phyloP scores from a whole-genome alignment of 2,329 filamentous ascomycete species.

The Colletotrichum plurivorum region DNA sequence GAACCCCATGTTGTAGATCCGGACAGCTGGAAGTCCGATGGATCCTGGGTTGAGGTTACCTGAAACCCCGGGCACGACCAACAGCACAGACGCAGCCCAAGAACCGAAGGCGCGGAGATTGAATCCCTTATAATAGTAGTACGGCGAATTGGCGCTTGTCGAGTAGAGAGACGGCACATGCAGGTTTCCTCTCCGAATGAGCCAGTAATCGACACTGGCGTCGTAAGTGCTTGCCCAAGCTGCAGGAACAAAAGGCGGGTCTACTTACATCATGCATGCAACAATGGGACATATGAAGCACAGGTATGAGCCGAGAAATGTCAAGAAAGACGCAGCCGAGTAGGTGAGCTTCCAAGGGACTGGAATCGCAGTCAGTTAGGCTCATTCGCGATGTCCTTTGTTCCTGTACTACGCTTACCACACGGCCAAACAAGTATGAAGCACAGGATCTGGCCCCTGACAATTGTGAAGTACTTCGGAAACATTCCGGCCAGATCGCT shows the following conservation, averaged over 20 bases:
- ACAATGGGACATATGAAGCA: constrained; percentile 7
- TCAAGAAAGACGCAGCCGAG: constrained; percentile 14
- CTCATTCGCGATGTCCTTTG: fast-evolving
- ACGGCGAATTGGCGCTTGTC: background rate
- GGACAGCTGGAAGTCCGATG: background rate
- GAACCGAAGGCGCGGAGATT: constrained; percentile 1
- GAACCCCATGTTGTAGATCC: constrained; percentile 24
- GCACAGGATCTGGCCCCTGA: constrained; percentile 22
- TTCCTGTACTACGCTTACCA: background rate
- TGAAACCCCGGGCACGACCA: background rate
- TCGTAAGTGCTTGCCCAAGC: background rate
- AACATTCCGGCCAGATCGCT: constrained; percentile 7
- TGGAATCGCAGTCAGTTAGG: background rate
- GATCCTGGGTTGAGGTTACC: constrained; percentile 5
- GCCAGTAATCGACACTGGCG: constrained; percentile 1
- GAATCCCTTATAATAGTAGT: background rate
- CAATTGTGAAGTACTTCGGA: constrained; percentile 17
- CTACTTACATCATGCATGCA: background rate
- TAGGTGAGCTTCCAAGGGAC: constrained; percentile 19
- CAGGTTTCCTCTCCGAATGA: constrained; percentile 1
- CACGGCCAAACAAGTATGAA: constrained; percentile 11
- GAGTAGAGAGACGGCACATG: constrained; percentile 3
- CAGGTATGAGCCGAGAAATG: constrained; percentile 6
- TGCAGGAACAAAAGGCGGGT: background rate
- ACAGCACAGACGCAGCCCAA: background rate